phyloP scores from a whole-genome alignment of 768 basidiomycete species.

The Tricholoma bakamatsutake region DNA sequence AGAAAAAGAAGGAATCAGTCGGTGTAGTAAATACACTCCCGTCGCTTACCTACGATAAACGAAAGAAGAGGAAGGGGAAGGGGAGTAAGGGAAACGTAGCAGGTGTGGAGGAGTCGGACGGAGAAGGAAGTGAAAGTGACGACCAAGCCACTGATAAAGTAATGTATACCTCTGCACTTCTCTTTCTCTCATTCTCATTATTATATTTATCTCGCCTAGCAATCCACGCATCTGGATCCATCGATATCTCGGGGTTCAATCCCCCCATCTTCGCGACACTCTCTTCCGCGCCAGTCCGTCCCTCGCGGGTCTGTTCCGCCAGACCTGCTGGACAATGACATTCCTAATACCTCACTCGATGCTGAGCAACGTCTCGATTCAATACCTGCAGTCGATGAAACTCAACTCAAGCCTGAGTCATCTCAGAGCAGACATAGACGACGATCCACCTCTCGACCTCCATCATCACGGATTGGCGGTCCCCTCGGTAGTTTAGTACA shows the following conservation, averaged over 20 bases:
- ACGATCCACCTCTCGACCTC: slow-evolving; percentile 25
- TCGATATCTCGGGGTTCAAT: slow-evolving; percentile 34
- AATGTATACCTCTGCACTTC: slow-evolving; percentile 18
- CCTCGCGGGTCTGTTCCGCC: slow-evolving; percentile 38
- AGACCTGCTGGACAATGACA: slow-evolving; percentile 20
- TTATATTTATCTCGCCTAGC: slow-evolving; percentile 11
- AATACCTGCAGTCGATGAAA: slow-evolving; percentile 64
- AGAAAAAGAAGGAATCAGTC: slow-evolving; percentile 39
- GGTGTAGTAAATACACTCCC: slow-evolving; percentile 65
- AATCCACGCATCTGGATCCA: slow-evolving; percentile 23
- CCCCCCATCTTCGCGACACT: slow-evolving; percentile 23
- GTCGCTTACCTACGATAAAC: slow-evolving; percentile 59
- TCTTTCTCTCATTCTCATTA: not conserved
- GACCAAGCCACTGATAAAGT: slow-evolving; percentile 33
- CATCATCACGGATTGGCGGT: slow-evolving; percentile 36
- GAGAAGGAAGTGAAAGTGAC: slow-evolving; percentile 41
- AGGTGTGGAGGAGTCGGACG: slow-evolving; percentile 44
- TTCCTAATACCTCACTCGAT: slow-evolving; percentile 34
- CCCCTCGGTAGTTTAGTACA: slow-evolving; percentile 37
- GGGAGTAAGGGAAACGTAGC: slow-evolving; percentile 38
- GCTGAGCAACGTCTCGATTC: slow-evolving; percentile 52
- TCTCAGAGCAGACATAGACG: slow-evolving; percentile 22
- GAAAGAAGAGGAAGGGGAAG: slow-evolving; percentile 45
- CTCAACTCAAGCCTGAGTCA: slow-evolving; percentile 19
- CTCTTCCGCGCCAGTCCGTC: slow-evolving; percentile 24